Evolutionary conservation across 2,329 filamentous ascomycete genomes (phyloP).

Genomic region (Ceratocystis albifundus): DNA sequence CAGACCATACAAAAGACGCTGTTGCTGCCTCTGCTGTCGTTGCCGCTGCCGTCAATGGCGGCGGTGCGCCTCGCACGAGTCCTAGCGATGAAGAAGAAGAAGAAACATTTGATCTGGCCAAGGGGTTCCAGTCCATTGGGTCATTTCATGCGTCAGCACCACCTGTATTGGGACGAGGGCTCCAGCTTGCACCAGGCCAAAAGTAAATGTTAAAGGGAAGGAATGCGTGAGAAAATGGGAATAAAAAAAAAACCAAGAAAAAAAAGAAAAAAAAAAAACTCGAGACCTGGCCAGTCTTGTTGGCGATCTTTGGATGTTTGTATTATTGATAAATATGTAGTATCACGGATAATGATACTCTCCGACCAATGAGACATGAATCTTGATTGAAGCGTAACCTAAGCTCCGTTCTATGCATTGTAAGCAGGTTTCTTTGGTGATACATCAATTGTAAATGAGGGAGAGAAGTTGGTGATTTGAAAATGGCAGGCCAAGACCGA

Average conservation of each 20-base stretch:
- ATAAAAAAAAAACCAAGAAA: slow-evolving; percentile 5
- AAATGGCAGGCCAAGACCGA: background rate
- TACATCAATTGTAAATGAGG: background rate
- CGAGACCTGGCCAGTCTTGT: no score
- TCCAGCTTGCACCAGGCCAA: slow-evolving; percentile 24
- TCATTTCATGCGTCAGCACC: slow-evolving; percentile 45
- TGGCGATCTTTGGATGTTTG: no score
- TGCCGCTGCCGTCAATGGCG: slow-evolving; percentile 22
- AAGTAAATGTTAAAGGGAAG: background rate
- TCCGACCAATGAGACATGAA: no score
- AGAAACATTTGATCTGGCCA: slow-evolving; percentile 47
- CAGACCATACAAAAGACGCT: slow-evolving; percentile 25
- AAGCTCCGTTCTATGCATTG: no score
- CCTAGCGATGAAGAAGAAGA: slow-evolving; percentile 40
- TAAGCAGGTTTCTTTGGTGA: no score
- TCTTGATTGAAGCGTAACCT: no score
- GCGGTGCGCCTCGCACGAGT: slow-evolving; percentile 5
- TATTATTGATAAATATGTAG: no score
- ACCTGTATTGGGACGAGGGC: slow-evolving; percentile 33
- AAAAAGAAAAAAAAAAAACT: background rate
- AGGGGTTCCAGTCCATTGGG: slow-evolving; percentile 55
- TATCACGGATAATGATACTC: no score
- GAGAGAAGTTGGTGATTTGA: background rate
- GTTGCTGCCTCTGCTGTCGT: slow-evolving; percentile 23
- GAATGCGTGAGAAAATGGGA: background rate